Evolutionary conservation across 2,329 filamentous ascomycete species (phyloP), one percentile per base, ranked within the genome.

Genomic region (Orbilia quercus): DNA sequence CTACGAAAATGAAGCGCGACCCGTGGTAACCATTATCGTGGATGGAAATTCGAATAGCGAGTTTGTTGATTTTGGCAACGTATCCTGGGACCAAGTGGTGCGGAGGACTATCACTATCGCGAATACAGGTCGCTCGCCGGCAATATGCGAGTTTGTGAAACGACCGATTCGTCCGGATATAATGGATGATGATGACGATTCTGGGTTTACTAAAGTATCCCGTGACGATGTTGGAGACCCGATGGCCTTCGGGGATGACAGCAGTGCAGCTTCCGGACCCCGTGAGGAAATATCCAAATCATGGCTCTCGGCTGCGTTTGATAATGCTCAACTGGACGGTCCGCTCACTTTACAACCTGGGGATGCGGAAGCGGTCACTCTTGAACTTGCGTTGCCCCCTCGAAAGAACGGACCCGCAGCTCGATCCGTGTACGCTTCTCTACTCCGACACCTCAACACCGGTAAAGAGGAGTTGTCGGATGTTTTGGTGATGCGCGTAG

Each of bases 1-100:
- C 50, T 91, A 89, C 1, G 94, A 98, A 79, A 98, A 98, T 75
- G 94, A 98, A 81, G 88, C 90, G 0, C 85, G 94, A 0, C 95
- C 95, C 0, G 87, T 86, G 1, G 85, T 96, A 45, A 95, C 92
- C 0, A 84, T 98, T 31, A 89, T 97, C 0, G 87, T 96, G 20
- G 80, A 83, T n/a, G 77, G 79, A 6, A 79, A 77, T 14, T 80
- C 82, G 28, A 80, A 83, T 18, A 81, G 82, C 76, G 83, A 89
- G 77, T 87, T 87, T 1, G 86, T 98, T 0, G 87, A 94, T 77
- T 95, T 98, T 79, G 93, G 92, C 0, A 83, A 88, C 2, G 83
- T 97, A 1, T 83, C 85, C 1, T 96, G 90, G 77, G 84, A 89
- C 40, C 86, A 89, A 70, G 86, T 84, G 6, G 87, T 90, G 76